A percentile compares a stretch with the other conserved stretches of the same genome.
Conservation (phyloP, 2,329 filamentous ascomycete species). For the Neonectria faginata region DNA sequence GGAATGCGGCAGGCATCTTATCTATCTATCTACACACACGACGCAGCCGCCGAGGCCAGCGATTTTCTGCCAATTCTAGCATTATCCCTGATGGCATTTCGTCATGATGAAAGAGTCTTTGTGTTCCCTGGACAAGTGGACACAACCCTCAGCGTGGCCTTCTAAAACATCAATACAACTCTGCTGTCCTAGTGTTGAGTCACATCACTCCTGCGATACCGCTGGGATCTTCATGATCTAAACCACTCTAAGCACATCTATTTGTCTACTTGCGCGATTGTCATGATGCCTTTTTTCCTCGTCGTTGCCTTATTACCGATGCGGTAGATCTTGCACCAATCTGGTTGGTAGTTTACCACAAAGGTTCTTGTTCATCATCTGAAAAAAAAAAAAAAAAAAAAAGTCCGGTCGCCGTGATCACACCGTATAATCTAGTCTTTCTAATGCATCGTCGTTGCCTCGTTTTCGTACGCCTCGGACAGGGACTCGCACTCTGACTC, state of each 20-base stretch:
- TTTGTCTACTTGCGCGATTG: conserved; percentile 8
- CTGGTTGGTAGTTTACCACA: not conserved
- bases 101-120: not conserved
- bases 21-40: not conserved
- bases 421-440: conserved; percentile 6
- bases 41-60: not conserved
- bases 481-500: conserved; percentile 46
- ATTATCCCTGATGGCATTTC: not conserved
- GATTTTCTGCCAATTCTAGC: not conserved
- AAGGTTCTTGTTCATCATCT: not conserved
- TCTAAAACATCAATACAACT: not conserved
- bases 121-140: conserved; percentile 3
- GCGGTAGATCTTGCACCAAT: conserved; percentile 23
- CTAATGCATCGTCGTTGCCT: conserved; percentile 14
- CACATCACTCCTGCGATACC: conserved; percentile 22
- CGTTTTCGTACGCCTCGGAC: not conserved
- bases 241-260: conserved; percentile 3
- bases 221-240: conserved; percentile 18
- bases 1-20: not conserved
- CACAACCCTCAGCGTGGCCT: not conserved
- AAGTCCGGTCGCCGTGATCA: not conserved
- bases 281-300: not conserved
- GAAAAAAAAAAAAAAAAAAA: not conserved
- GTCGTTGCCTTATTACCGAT: conserved; percentile 9
- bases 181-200: conserved; percentile 1